Evolutionary conservation across 176 grass and related monocot genomes (phyloP).

Genomic region (Rhynchospora tenuis): DNA sequence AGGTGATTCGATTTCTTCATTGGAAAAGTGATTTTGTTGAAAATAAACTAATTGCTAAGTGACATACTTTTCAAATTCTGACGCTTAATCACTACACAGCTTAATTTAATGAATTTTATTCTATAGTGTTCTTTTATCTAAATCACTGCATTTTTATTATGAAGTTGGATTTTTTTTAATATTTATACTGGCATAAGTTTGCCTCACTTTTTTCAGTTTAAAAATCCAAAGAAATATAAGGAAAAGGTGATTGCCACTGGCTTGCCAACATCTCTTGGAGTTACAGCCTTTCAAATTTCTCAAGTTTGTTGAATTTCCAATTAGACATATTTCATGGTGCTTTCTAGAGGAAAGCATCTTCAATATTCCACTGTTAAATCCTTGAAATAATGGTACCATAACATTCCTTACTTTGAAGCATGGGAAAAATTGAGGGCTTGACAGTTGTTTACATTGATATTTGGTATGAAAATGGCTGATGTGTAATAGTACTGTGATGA

Average conservation of each 20-base stretch:
- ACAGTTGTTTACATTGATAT: not conserved
- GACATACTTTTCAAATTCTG: not conserved
- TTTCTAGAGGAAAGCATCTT: not conserved
- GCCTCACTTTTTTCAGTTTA: too few species aligned
- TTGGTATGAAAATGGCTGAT: not conserved
- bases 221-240: too few species aligned
- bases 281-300: too few species aligned
- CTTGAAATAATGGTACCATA: not conserved
- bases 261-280: too few species aligned
- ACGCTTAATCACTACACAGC: not conserved
- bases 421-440: not conserved
- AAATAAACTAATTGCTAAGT: not conserved
- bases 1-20: conserved; percentile 37
- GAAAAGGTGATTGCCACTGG: too few species aligned
- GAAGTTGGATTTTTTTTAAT: too few species aligned
- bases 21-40: not conserved
- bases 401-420: not conserved
- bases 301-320: not conserved
- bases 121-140: not conserved
- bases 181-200: too few species aligned
- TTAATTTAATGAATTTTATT: not conserved
- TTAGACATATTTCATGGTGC: not conserved
- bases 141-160: too few species aligned
- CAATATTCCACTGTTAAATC: not conserved
- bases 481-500: not conserved